phyloP scores from a whole-genome alignment of 441 rosid species.

The Pelargonium citronellum region DNA sequence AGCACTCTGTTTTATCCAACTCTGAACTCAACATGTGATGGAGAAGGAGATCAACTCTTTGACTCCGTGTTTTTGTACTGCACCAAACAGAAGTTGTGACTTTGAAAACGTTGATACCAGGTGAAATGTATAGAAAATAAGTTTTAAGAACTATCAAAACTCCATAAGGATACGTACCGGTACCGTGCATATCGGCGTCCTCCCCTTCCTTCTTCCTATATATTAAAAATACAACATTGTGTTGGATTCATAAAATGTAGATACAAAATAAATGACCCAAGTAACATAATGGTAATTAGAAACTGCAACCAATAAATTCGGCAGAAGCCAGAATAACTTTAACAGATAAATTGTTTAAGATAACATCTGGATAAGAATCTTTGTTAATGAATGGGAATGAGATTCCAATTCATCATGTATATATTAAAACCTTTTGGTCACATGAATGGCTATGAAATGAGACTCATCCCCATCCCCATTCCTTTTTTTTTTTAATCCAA shows the following conservation, averaged over 20 bases:
- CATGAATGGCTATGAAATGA: no score
- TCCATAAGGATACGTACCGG: constrained; percentile 19
- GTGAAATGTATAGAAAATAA: constrained; percentile 3
- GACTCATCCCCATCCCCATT: no score
- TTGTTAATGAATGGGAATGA: no score
- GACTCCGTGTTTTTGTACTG: constrained; percentile 87
- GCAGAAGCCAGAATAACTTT: not conserved
- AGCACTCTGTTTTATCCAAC: constrained; percentile 32
- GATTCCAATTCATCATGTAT: no score
- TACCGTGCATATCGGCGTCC: constrained; percentile 51
- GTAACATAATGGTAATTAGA: not conserved
- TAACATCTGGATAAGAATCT: no score
- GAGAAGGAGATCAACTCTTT: constrained; percentile 82
- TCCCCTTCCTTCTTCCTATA: constrained; percentile 1
- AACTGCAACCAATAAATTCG: not conserved
- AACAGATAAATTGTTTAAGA: not conserved
- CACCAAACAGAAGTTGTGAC: constrained; percentile 23
- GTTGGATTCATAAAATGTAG: not conserved
- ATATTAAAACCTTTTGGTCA: no score
- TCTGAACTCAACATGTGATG: constrained; percentile 83
- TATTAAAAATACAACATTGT: not conserved
- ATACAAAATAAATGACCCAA: not conserved
- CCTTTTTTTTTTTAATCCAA: no score
- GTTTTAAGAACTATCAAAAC: not conserved
- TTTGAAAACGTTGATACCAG: not conserved